A percentile compares a stretch with the other conserved stretches of the same genome.
Conservation (phyloP, 345 rosid species). For the Draba incana region DNA sequence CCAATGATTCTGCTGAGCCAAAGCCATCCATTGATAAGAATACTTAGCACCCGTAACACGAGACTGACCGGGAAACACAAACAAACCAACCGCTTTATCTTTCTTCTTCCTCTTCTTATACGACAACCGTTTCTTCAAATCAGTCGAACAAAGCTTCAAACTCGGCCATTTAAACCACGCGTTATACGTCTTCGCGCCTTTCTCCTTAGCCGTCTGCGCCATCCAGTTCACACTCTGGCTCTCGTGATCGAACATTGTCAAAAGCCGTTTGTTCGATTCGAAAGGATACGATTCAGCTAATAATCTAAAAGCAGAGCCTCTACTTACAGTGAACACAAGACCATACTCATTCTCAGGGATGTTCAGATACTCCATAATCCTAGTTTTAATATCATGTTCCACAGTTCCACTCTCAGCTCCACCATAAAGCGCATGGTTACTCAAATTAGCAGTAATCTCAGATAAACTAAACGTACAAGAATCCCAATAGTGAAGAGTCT, state of each 20-base stretch:
- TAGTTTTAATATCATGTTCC: conserved; percentile 76
- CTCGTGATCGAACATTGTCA: conserved; percentile 94
- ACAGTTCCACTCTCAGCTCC: conserved; percentile 80
- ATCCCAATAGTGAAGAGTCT: conserved; percentile 71
- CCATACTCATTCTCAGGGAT: conserved; percentile 88
- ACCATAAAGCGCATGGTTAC: conserved; percentile 81
- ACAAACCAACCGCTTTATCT: conserved; percentile 76
- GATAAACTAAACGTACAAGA: conserved; percentile 74
- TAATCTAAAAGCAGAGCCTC: conserved; percentile 88
- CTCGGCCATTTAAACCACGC: conserved; percentile 96
- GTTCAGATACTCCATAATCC: conserved; percentile 85
- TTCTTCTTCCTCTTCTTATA: conserved; percentile 82
- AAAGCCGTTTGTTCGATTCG: conserved; percentile 63
- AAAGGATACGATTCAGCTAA: conserved; percentile 86
- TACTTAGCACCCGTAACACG: conserved; percentile 93
- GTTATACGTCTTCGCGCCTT: conserved; percentile 78
- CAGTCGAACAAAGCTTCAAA: conserved; percentile 78
- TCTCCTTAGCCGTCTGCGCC: conserved; percentile 83
- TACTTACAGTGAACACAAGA: conserved; percentile 82
- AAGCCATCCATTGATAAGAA: conserved; percentile 99
- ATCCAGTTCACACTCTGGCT: conserved; percentile 93
- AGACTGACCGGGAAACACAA: conserved; percentile 97
- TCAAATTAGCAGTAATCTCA: conserved; percentile 85
- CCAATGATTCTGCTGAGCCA: conserved; percentile 98
- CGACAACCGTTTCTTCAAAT: conserved; percentile 72